Conservation (phyloP, 768 basidiomycete species). For the Leccinum subgranulosum region DNA sequence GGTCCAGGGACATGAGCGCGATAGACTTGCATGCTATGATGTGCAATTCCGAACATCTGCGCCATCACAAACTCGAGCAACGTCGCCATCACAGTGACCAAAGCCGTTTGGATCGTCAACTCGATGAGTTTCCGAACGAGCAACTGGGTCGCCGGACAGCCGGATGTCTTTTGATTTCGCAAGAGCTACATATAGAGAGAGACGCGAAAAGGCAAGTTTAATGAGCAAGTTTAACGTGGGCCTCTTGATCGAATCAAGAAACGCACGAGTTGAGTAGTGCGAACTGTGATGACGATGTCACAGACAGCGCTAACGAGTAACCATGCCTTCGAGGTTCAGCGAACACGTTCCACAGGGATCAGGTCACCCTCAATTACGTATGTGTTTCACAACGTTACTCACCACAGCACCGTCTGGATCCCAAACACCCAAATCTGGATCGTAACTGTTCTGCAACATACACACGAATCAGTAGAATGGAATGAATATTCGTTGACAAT, state of each 20-base stretch:
- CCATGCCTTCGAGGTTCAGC: constrained; percentile 5
- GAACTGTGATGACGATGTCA: constrained; percentile 9
- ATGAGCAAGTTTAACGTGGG: background rate
- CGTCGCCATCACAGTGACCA: constrained; percentile 10
- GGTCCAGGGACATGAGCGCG: background rate
- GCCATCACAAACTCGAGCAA: constrained; percentile 10
- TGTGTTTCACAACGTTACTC: background rate
- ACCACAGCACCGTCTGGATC: constrained; percentile 4
- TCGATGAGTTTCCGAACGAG: constrained; percentile 10
- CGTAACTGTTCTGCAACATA: background rate
- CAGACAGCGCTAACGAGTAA: constrained; percentile 11
- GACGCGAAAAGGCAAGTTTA: background rate
- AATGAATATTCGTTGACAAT: background rate
- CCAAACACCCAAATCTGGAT: constrained; percentile 2
- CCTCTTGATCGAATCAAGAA: background rate
- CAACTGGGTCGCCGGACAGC: constrained; percentile 1
- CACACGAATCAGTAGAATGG: background rate
- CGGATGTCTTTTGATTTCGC: background rate
- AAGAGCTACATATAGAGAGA: constrained; percentile 4
- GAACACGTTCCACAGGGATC: background rate
- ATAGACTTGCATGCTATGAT: constrained; percentile 6
- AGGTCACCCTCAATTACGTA: background rate
- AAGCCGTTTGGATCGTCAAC: constrained; percentile 11
- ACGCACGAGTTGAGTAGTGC: constrained; percentile 10
- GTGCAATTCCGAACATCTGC: constrained; percentile 4